phyloP scores from a whole-genome alignment of 2,329 filamentous ascomycete genomes.

The Esteya vermicola region DNA sequence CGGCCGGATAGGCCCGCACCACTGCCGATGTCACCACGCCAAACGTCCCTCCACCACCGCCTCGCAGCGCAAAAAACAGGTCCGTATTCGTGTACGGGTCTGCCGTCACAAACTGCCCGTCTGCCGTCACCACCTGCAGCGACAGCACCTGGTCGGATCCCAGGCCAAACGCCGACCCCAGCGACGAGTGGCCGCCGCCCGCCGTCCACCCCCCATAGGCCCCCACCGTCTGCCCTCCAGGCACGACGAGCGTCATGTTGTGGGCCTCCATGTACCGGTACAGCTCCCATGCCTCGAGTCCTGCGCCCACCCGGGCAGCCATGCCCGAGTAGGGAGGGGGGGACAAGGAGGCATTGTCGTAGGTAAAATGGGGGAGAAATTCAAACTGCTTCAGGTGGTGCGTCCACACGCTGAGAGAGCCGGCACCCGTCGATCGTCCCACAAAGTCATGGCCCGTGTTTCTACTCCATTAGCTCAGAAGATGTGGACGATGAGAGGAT shows the following conservation, averaged over 20 bases:
- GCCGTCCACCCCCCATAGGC: not conserved
- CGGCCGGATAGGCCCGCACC: constrained; percentile 8
- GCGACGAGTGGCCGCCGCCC: not conserved
- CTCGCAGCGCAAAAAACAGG: not conserved
- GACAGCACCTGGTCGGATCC: not conserved
- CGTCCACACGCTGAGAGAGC: not conserved
- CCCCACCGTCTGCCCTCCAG: not conserved
- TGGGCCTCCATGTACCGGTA: not conserved
- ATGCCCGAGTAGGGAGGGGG: not conserved
- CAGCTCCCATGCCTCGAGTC: not conserved
- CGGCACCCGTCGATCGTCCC: not conserved
- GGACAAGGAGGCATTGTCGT: not conserved
- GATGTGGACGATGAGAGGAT: no score
- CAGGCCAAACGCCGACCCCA: not conserved
- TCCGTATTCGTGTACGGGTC: not conserved
- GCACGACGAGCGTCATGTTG: not conserved
- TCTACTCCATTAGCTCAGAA: no score
- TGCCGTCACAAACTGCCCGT: not conserved
- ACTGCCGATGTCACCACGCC: constrained; percentile 10
- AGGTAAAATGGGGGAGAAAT: no score
- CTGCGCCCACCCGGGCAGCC: not conserved
- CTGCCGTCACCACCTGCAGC: not conserved
- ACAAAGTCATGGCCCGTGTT: not conserved
- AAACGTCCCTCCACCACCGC: constrained; percentile 18
- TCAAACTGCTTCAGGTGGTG: not conserved